These are phyloP conservation scores for Emiliania huxleyi DNA, from an alignment of 78 protist species.

Conservation along the genomic window DNA sequence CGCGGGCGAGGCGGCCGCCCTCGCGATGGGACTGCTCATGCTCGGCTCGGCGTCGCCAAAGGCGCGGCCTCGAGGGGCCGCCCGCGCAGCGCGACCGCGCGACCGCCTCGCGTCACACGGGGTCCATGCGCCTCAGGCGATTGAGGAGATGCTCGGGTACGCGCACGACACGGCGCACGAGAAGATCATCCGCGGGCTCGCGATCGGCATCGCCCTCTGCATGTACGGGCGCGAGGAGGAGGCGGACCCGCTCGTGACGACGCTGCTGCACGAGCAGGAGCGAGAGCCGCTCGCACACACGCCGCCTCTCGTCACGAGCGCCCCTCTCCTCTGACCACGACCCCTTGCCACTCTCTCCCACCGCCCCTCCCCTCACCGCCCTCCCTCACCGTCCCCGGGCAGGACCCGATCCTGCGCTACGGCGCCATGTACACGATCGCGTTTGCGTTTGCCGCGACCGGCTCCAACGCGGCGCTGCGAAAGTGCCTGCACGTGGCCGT, in stretches of 20 bases:
- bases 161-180: constrained; percentile 98
- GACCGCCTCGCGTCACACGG: too few relatives aligned
- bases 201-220: constrained; percentile 84
- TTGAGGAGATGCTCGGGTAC: constrained; percentile 83
- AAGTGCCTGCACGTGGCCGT: constrained; percentile 95
- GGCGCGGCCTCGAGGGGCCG: too few relatives aligned
- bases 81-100: constrained; percentile 14
- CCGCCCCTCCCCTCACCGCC: too few relatives aligned
- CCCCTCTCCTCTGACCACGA: too few relatives aligned
- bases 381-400: not conserved
- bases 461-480: constrained; percentile 82
- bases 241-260: constrained; percentile 78
- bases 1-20: constrained; percentile 96
- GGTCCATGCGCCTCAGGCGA: not conserved
- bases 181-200: constrained; percentile 91
- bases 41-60: constrained; percentile 78
- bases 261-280: constrained; percentile 71
- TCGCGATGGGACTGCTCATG: constrained; percentile 95
- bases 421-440: constrained; percentile 92
- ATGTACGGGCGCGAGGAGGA: constrained; percentile 86
- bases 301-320: too few relatives aligned
- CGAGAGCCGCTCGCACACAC: constrained; percentile 82
- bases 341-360: too few relatives aligned
- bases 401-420: constrained; percentile 25
- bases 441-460: constrained; percentile 91